Evolutionary conservation across 306 rosid genomes (phyloP).

Genomic region (Delonix regia): DNA sequence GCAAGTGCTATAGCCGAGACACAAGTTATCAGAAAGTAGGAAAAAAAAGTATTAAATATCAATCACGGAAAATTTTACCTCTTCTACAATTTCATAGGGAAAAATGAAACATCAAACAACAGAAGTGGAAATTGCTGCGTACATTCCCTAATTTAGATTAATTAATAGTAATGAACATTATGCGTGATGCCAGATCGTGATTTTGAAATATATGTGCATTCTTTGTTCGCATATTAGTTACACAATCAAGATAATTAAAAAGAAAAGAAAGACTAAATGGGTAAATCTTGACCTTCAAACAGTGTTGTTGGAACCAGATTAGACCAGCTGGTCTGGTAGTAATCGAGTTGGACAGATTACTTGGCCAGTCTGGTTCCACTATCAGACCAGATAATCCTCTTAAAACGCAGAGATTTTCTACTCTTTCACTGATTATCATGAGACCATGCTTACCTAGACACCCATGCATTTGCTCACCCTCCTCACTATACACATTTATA

Average conservation of each 20-base stretch:
- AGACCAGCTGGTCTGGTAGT: background rate
- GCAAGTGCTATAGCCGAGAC: constrained; percentile 10
- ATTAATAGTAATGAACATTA: background rate
- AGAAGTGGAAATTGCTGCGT: background rate
- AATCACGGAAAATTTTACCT: background rate
- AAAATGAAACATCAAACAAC: background rate
- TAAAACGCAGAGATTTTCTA: background rate
- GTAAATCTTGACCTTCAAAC: background rate
- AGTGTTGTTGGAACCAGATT: background rate
- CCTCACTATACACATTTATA: background rate
- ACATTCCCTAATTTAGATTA: background rate
- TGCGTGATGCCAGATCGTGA: background rate
- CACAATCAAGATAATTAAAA: background rate
- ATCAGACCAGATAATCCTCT: background rate
- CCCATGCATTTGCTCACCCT: background rate
- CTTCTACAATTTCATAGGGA: background rate
- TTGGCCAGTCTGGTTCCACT: background rate
- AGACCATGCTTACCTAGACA: background rate
- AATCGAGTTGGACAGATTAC: background rate
- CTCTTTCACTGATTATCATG: background rate
- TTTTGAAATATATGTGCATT: background rate
- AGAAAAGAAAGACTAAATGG: background rate
- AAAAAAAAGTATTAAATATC: background rate
- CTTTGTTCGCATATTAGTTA: constrained; percentile 10
- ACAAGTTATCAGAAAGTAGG: constrained; percentile 12